Percentiles rank a stretch among this genome's conserved stretches.
Evolutionary conservation across 2,329 filamentous ascomycete species (phyloP).

Genomic region (Xylariaceae sp.): DNA sequence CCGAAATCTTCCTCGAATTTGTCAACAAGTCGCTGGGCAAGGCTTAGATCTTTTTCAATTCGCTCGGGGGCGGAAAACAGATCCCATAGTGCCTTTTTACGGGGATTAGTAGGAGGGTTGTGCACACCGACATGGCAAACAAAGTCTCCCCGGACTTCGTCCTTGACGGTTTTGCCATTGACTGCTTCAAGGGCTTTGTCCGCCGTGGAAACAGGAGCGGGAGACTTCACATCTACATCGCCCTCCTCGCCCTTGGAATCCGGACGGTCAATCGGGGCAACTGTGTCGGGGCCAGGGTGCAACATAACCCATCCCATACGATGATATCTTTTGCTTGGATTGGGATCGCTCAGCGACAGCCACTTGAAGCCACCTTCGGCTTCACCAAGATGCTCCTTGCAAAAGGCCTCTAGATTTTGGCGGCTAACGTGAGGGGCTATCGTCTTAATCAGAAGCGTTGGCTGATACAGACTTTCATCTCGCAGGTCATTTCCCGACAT

Average conservation of each 20-base stretch:
- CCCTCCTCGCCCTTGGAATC: slow-evolving; percentile 65
- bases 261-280: slow-evolving; percentile 60
- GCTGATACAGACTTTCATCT: slow-evolving; percentile 82
- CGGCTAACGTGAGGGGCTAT: slow-evolving; percentile 94
- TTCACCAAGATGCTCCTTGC: slow-evolving; percentile 88
- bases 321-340: slow-evolving; percentile 94
- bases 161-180: slow-evolving; percentile 95
- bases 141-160: slow-evolving; percentile 89
- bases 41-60: slow-evolving; percentile 79
- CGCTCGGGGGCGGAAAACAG: slow-evolving; percentile 91
- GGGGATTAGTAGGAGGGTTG: slow-evolving; percentile 74
- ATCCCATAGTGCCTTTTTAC: slow-evolving; percentile 96
- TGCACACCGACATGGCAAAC: slow-evolving; percentile 96
- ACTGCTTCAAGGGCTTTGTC: slow-evolving; percentile 89
- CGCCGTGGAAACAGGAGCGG: slow-evolving; percentile 53
- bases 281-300: slow-evolving; percentile 67
- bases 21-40: slow-evolving; percentile 74
- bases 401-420: slow-evolving; percentile 87
- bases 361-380: slow-evolving; percentile 90
- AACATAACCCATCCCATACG: slow-evolving; percentile 98
- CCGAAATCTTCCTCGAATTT: slow-evolving; percentile 84
- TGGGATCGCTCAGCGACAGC: slow-evolving; percentile 92
- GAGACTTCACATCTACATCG: slow-evolving; percentile 50
- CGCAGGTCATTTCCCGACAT: slow-evolving; percentile 77
- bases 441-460: slow-evolving; percentile 94